A percentile compares a stretch with the other conserved stretches of the same genome.
phyloP scores from a whole-genome alignment of 805 yeast genomes.

The Hanseniaspora nectarophila region DNA sequence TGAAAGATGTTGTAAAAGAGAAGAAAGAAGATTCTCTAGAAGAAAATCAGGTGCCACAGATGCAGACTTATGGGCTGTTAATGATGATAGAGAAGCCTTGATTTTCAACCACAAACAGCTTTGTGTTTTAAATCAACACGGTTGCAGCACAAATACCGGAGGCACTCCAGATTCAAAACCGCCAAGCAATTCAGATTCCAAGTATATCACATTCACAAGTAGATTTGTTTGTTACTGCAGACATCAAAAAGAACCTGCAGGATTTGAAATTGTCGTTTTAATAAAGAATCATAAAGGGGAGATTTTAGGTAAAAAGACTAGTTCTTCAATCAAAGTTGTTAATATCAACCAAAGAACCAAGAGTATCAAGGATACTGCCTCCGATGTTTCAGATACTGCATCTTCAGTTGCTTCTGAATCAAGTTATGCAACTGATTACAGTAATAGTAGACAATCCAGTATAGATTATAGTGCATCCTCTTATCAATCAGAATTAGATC shows the following conservation, averaged over 20 bases:
- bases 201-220: slow-evolving; percentile 41
- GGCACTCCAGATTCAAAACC: background rate
- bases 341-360: slow-evolving; percentile 51
- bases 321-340: slow-evolving; percentile 78
- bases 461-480: slow-evolving; percentile 7
- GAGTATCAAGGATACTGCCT: slow-evolving; percentile 1
- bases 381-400: slow-evolving; percentile 10
- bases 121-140: slow-evolving; percentile 32
- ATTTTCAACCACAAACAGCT: slow-evolving; percentile 87
- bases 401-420: slow-evolving; percentile 14
- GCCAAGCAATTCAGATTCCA: slow-evolving; percentile 22
- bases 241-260: slow-evolving; percentile 81
- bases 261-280: slow-evolving; percentile 63
- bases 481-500: slow-evolving; percentile 7
- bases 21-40: slow-evolving; percentile 85
- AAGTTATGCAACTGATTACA: slow-evolving; percentile 12
- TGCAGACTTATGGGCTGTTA: slow-evolving; percentile 65
- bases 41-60: slow-evolving; percentile 72
- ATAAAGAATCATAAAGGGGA: slow-evolving; percentile 49
- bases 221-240: slow-evolving; percentile 92
- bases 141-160: background rate
- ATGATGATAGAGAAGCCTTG: slow-evolving; percentile 65
- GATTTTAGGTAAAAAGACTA: slow-evolving; percentile 58
- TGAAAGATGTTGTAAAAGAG: slow-evolving; percentile 79
- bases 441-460: slow-evolving; percentile 14